These are phyloP conservation scores for Xylariaceae sp. DNA, from an alignment of 2,329 filamentous ascomycete species.

Conservation along the genomic window DNA sequence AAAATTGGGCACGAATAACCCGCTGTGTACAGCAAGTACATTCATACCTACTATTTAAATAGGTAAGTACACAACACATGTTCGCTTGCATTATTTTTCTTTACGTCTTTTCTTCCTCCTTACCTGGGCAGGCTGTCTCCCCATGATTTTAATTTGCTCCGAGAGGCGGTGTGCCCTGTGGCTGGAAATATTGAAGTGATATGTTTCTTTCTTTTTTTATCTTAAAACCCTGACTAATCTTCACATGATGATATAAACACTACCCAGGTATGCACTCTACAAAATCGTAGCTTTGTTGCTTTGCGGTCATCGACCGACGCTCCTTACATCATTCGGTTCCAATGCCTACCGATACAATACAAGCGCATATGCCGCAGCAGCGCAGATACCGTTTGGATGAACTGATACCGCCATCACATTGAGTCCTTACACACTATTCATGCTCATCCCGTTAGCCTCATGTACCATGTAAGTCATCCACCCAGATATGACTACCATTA, in stretches of 20 bases:
- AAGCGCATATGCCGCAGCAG: conserved; percentile 23
- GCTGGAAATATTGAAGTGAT: not conserved
- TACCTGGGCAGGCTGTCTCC: not conserved
- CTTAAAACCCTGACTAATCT: not conserved
- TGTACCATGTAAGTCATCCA: conserved; percentile 31
- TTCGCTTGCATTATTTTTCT: not conserved
- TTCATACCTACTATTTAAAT: too few species aligned
- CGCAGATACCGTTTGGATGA: conserved; percentile 17
- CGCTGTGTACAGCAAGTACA: conserved; percentile 6
- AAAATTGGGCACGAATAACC: conserved; percentile 21
- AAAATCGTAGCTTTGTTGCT: not conserved
- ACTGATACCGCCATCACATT: conserved; percentile 26
- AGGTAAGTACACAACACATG: conserved; percentile 22
- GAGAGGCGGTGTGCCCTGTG: conserved; percentile 1
- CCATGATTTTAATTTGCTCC: not conserved
- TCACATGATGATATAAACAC: not conserved
- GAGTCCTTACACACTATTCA: conserved; percentile 27
- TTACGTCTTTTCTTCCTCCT: conserved; percentile 3
- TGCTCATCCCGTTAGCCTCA: conserved; percentile 27
- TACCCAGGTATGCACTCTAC: not conserved
- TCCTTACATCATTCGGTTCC: conserved; percentile 17
- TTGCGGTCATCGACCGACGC: not conserved
- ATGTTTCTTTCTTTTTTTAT: not conserved
- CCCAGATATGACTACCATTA: too few species aligned
- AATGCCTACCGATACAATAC: conserved; percentile 12